phyloP scores from a whole-genome alignment of 2,329 filamentous ascomycete species.

The Dryadomyces quercus-mongolicae region DNA sequence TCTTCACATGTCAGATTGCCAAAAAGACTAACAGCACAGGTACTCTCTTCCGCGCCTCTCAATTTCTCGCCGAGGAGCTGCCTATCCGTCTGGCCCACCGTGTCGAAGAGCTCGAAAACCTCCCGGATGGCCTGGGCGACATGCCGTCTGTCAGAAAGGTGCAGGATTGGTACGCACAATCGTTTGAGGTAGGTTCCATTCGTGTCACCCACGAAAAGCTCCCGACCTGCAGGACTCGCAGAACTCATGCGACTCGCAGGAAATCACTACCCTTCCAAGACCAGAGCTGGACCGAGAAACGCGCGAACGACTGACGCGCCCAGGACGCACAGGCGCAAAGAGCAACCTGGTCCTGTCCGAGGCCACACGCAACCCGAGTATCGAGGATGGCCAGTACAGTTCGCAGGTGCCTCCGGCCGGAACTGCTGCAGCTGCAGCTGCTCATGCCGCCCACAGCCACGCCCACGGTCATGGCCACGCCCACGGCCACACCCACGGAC shows the following conservation, averaged over 20 bases:
- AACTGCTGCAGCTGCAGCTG: no score
- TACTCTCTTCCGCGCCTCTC: slow-evolving; percentile 91
- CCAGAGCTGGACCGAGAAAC: slow-evolving; percentile 66
- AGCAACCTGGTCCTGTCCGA: slow-evolving; percentile 53
- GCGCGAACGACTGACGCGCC: slow-evolving; percentile 64
- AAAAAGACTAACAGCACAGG: slow-evolving; percentile 46
- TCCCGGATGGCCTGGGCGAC: slow-evolving; percentile 92
- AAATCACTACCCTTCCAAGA: slow-evolving; percentile 78
- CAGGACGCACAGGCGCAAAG: slow-evolving; percentile 44
- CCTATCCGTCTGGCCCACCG: slow-evolving; percentile 93
- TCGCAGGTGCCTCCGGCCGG: slow-evolving; percentile 28
- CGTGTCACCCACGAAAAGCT: slow-evolving; percentile 1
- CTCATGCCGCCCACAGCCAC: neutral
- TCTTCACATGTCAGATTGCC: no score
- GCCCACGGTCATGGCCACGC: slow-evolving; percentile 23
- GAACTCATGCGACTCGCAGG: slow-evolving; percentile 38
- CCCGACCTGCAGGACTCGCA: neutral
- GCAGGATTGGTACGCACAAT: slow-evolving; percentile 98
- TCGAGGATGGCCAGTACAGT: slow-evolving; percentile 70
- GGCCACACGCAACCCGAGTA: slow-evolving; percentile 80
- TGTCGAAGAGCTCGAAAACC: slow-evolving; percentile 81
- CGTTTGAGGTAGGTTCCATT: slow-evolving; percentile 65
- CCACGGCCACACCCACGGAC: slow-evolving; percentile 12
- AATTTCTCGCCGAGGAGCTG: slow-evolving; percentile 96
- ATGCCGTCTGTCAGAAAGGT: slow-evolving; percentile 96